Evolutionary conservation across 202 grass and related monocot species (phyloP), one percentile per base, ranked within the genome.

Genomic region (Eragrostis tef): DNA sequence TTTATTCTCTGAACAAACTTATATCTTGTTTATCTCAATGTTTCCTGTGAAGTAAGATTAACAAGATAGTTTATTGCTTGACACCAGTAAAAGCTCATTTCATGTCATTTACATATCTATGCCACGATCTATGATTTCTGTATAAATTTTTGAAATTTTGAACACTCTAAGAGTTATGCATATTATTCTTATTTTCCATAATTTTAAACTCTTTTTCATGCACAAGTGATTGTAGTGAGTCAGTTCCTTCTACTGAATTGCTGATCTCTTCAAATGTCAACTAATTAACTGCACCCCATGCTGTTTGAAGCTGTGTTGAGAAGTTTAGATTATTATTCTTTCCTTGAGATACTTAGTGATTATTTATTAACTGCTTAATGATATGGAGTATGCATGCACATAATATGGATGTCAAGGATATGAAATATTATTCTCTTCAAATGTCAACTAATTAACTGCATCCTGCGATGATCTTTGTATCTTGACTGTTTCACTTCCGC

Each of bases 131-230:
- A 13, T 9, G 8, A 83, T 45, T 20, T 51, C 4, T 79, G 2
- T 64, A 70, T n/a, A n/a, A n/a, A n/a, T 26, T 39, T 3, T 70
- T 70, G 14, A 82, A 81, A 41, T 1, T 22, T 45, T 17, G 62
- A 70, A 76, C 0, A n/a, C 17, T 29, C 45, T 64, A 70, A 76
- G 24, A 74, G 4, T 21, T 48, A 31, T 87, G 46, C 58, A 57
- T 34, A 64, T 54, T 46, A 9, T 67, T 78, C 14, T 75, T 29
- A 62, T 81, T 29, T 34, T 67, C 3, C 29, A 11, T 69, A 43
- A 51, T 2, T 60, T 86, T 66, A 52, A 75, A 68, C 31, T 34
- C 45, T 22, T 49, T 36, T 87, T 76, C 41, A 27, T 76, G 16
- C n/a, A 47, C 79, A 59, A 53, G 43, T 49, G 9, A 64, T 15